These are phyloP conservation scores for Cenococcum geophilum DNA, from an alignment of 495 filamentous ascomycete species.

Conservation along the genomic window DNA sequence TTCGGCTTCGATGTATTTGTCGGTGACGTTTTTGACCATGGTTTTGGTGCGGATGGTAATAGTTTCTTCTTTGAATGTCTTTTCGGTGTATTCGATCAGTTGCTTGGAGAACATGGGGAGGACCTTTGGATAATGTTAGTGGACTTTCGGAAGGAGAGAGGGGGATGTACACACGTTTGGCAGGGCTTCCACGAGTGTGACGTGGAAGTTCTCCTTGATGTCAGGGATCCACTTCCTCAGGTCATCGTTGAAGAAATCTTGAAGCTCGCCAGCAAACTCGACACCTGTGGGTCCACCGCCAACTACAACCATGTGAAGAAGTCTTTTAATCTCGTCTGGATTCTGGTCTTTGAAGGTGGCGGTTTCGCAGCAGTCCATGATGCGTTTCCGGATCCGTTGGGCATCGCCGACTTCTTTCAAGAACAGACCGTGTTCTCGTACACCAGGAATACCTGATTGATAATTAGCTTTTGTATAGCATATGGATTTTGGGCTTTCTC, in stretches of 20 bases:
- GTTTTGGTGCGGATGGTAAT: constrained; percentile 97
- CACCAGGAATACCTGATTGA: constrained; percentile 71
- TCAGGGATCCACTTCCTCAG: constrained; percentile 97
- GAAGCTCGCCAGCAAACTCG: constrained; percentile 94
- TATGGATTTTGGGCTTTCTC: constrained; percentile 21
- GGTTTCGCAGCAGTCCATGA: constrained; percentile 99
- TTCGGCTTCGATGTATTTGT: constrained; percentile 91
- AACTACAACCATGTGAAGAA: constrained; percentile 98
- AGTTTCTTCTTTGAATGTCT: constrained; percentile 96
- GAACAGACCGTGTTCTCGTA: constrained; percentile 93
- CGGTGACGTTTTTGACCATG: constrained; percentile 95
- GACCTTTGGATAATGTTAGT: constrained; percentile 40
- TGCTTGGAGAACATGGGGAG: constrained; percentile 99
- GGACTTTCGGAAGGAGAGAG: constrained; percentile 1
- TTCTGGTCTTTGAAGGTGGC: constrained; percentile 96
- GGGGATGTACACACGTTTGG: constrained; percentile 58
- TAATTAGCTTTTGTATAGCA: constrained; percentile 13
- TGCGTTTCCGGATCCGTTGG: constrained; percentile 89
- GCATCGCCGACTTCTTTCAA: constrained; percentile 96
- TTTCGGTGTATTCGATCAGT: constrained; percentile 98
- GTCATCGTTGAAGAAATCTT: constrained; percentile 98
- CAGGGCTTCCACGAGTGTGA: constrained; percentile 96
- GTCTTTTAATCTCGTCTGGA: constrained; percentile 81
- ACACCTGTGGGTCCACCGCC: constrained; percentile 97
- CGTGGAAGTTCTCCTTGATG: constrained; percentile 87